phyloP scores from a whole-genome alignment of 1,139 yeast species.

The Yamadazyma atmosphaerica region DNA sequence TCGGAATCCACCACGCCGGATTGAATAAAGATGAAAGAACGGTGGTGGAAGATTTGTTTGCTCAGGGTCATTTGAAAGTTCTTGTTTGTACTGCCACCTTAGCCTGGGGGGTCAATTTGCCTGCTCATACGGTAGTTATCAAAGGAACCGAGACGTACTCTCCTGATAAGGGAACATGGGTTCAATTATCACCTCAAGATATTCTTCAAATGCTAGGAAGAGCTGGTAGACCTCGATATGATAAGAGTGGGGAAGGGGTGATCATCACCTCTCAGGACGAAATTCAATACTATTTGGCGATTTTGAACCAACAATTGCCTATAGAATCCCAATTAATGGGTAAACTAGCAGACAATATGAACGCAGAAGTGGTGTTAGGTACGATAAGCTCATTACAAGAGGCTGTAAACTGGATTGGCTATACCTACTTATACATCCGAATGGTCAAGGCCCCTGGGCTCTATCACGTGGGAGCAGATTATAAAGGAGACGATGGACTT shows the following conservation, averaged over 20 bases:
- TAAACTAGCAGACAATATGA: slow-evolving; percentile 68
- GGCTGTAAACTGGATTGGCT: slow-evolving; percentile 77
- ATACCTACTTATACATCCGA: slow-evolving; percentile 77
- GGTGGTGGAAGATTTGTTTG: slow-evolving; percentile 81
- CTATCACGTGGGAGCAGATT: slow-evolving; percentile 74
- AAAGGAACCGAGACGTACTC: slow-evolving; percentile 95
- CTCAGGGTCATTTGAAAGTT: slow-evolving; percentile 80
- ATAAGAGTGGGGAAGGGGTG: slow-evolving; percentile 89
- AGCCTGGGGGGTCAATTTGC: slow-evolving; percentile 96
- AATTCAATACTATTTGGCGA: slow-evolving; percentile 83
- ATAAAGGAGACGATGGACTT: slow-evolving; percentile 48
- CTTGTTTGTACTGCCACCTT: slow-evolving; percentile 92
- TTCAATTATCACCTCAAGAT: slow-evolving; percentile 89
- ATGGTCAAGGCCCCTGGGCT: slow-evolving; percentile 73
- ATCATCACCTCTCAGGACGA: slow-evolving; percentile 87
- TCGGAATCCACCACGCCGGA: slow-evolving; percentile 97
- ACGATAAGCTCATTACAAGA: slow-evolving; percentile 60
- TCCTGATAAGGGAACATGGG: slow-evolving; percentile 88
- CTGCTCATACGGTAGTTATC: slow-evolving; percentile 66
- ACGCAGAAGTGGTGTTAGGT: slow-evolving; percentile 87
- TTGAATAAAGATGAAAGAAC: slow-evolving; percentile 71
- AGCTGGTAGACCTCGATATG: slow-evolving; percentile 97
- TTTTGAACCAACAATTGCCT: slow-evolving; percentile 86
- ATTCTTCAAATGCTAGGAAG: slow-evolving; percentile 94
- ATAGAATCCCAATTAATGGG: slow-evolving; percentile 86